Percentiles rank a stretch among this genome's conserved stretches.
phyloP scores from a whole-genome alignment of 805 yeast species.

The Candida railenensis region DNA sequence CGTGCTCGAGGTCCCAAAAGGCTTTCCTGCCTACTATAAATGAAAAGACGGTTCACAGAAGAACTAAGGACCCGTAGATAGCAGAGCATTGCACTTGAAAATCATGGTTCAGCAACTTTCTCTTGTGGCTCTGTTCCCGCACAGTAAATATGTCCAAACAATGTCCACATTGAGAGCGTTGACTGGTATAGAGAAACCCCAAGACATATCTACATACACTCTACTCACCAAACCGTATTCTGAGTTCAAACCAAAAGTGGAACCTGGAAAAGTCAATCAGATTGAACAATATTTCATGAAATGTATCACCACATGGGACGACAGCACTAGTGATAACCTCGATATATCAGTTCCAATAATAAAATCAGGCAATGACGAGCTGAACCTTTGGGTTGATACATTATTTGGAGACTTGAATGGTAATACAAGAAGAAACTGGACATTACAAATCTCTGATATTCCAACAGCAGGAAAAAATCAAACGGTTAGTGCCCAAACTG shows the following conservation, averaged over 20 bases:
- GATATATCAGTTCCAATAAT: slow-evolving; percentile 27
- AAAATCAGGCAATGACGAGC: slow-evolving; percentile 12
- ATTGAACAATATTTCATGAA: slow-evolving; percentile 54
- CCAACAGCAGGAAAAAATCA: slow-evolving; percentile 73
- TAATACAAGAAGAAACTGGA: slow-evolving; percentile 46
- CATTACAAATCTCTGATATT: slow-evolving; percentile 64
- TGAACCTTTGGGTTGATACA: slow-evolving; percentile 24
- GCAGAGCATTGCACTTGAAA: too few relatives aligned
- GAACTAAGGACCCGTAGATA: too few relatives aligned
- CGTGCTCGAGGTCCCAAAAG: not conserved
- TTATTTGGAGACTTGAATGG: slow-evolving; percentile 25
- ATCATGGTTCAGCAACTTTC: slow-evolving; percentile 56
- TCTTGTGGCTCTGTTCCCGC: slow-evolving; percentile 45
- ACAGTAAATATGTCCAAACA: slow-evolving; percentile 40
- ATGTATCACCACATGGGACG: slow-evolving; percentile 49
- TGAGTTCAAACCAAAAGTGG: slow-evolving; percentile 52
- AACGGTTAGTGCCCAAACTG: slow-evolving; percentile 59
- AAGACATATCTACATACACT: slow-evolving; percentile 46
- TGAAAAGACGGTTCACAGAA: too few relatives aligned
- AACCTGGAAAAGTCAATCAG: slow-evolving; percentile 57
- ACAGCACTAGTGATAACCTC: slow-evolving; percentile 17
- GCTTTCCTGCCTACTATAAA: not conserved
- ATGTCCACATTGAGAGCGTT: slow-evolving; percentile 49
- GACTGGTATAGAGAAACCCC: slow-evolving; percentile 49
- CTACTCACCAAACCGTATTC: slow-evolving; percentile 49